Evolutionary conservation across 2,329 filamentous ascomycete genomes (phyloP), one percentile per base, ranked within the genome.

Genomic region (Cryphonectria nitschkei): DNA sequence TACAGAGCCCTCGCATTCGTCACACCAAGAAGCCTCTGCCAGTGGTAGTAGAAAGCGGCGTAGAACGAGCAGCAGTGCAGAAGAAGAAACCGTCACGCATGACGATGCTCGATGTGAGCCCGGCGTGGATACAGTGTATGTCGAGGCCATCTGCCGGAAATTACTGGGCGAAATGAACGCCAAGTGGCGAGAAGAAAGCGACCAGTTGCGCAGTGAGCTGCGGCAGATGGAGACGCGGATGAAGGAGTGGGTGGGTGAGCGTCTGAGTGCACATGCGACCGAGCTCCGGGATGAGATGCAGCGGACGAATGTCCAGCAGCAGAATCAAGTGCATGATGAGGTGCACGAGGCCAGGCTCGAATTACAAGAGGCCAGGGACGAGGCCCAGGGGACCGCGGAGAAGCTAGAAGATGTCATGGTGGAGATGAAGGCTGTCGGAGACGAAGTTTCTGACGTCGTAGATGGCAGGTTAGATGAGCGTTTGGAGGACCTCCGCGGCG

Each of bases 191-290:
- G 46, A 62, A 62, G 58, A 68, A 19, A 29, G 46, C 43, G 26
- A 63, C 46, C 34, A 64, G 34, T 46, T 63, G 13, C 67, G 67
- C 22, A 34, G 34, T n/a, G 67, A 68, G 32, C 32, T 68, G 34
- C 60, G 34, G 14, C 67, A 68, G 22, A 63, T 68, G 67, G 67
- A 68, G 43, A 68, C 58, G 11, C 60, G 67, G n/a, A 54, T 68
- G 11, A 68, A 63, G 43, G 58, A 54, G 22, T 68, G 67, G 67
- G 67, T 68, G 32, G 67, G 64, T 7, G 67, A 64, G n/a, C 58
- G 67, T 8, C 32, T 68, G 32, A 56, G 39, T 34, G 29, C 58
- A 34, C 67, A 68, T 34, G 60, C 37, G 14, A 14, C 19, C 46
- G 58, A 68, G 5, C 41, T 63, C 1, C 43, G 60, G 13, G 34